Percentiles rank a stretch among this genome's conserved stretches.
These are phyloP conservation scores for Globisporangium paroecandrum DNA, from an alignment of 352 stramenopile species.

Conservation along the genomic window DNA sequence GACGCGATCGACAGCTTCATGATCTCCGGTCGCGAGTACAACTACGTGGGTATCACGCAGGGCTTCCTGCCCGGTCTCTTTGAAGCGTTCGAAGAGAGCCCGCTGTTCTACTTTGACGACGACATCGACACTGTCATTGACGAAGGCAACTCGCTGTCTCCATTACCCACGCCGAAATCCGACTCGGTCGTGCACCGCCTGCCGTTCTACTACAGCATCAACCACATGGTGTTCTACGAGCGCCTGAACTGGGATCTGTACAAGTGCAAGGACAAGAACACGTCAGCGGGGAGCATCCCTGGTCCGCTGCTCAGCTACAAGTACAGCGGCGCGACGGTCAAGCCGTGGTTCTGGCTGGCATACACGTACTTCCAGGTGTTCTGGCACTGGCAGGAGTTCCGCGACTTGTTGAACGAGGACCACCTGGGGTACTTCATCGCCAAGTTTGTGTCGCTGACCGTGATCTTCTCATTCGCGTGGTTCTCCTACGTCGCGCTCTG, in stretches of 20 bases:
- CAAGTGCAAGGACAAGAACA: conserved; percentile 78
- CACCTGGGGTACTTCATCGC: conserved; percentile 58
- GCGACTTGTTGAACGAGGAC: conserved; percentile 55
- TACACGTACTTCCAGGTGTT: conserved; percentile 83
- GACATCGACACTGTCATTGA: conserved; percentile 33
- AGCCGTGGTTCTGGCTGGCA: conserved; percentile 81
- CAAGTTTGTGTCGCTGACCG: conserved; percentile 50
- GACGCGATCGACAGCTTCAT: conserved; percentile 82
- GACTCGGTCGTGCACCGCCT: conserved; percentile 63
- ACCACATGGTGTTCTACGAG: conserved; percentile 88
- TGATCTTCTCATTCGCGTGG: conserved; percentile 66
- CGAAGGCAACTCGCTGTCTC: conserved; percentile 23
- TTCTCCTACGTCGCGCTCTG: conserved; percentile 65
- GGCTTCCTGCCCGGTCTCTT: conserved; percentile 78
- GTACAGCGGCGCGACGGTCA: conserved; percentile 69
- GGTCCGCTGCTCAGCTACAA: conserved; percentile 75
- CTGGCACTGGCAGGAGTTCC: conserved; percentile 75
- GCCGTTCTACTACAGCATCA: conserved; percentile 85
- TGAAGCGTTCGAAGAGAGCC: conserved; percentile 77
- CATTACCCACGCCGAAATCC: conserved; percentile 21
- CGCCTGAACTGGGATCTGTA: conserved; percentile 86
- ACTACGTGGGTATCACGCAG: conserved; percentile 80
- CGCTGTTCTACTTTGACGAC: conserved; percentile 61
- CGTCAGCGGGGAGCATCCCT: conserved; percentile 49
- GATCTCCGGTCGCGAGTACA: conserved; percentile 78